Conservation (phyloP, 306 rosid species). For the Hippophae rhamnoides region DNA sequence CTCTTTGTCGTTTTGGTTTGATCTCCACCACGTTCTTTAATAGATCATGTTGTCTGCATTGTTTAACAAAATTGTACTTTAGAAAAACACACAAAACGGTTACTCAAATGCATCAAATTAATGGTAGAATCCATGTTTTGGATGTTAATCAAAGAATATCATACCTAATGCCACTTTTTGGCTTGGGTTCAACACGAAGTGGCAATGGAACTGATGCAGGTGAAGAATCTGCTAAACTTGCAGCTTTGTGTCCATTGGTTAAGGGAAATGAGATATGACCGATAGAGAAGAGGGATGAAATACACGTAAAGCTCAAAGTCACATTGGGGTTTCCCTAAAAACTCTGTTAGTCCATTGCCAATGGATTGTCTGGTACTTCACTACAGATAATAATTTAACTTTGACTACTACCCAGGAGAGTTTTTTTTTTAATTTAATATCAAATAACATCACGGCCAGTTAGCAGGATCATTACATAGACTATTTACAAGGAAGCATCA, state of each 20-base stretch:
- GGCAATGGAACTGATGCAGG: conserved; percentile 73
- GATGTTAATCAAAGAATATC: conserved; percentile 1
- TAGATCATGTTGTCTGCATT: conserved; percentile 77
- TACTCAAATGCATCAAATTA: not conserved
- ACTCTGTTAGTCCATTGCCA: no score
- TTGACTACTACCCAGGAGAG: no score
- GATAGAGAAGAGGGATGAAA: not conserved
- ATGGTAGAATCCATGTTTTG: not conserved
- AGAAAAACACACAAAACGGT: no score
- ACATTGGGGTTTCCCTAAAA: no score
- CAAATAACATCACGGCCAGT: no score
- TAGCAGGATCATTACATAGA: no score
- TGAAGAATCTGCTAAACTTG: conserved; percentile 82
- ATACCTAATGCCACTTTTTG: conserved; percentile 88
- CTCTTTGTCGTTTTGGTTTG: conserved; percentile 75
- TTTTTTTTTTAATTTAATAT: no score
- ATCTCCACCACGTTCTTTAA: conserved; percentile 81
- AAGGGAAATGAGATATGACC: conserved; percentile 32
- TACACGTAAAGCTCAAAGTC: no score
- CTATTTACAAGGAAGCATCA: no score
- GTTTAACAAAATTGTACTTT: no score
- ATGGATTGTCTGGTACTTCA: no score
- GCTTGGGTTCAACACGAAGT: conserved; percentile 92
- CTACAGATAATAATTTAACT: no score
- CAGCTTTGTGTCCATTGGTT: conserved; percentile 64